Percentiles rank a stretch among this genome's conserved stretches.
Conservation (phyloP, 2,329 filamentous ascomycete species). For the Alternaria panax region DNA sequence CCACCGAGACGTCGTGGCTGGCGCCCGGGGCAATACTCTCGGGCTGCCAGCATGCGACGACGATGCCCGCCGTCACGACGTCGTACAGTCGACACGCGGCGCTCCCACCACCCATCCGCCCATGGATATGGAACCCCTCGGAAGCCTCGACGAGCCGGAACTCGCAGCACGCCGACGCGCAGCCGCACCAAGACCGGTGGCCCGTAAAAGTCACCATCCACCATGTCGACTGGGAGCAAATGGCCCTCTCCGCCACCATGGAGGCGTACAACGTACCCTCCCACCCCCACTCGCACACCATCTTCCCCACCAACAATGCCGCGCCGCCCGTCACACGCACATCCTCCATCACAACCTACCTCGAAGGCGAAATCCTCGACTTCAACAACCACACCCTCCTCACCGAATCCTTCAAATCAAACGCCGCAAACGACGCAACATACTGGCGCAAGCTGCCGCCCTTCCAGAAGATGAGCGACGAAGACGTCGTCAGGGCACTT, state of each 20-base stretch:
- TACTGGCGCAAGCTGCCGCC: constrained; percentile 60
- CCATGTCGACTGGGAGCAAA: constrained; percentile 64
- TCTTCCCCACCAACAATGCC: constrained; percentile 26
- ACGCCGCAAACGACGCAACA: constrained; percentile 54
- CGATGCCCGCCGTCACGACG: constrained; percentile 34
- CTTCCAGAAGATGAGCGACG: constrained; percentile 50
- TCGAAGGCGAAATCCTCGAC: constrained; percentile 74
- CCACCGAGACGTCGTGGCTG: constrained; percentile 67
- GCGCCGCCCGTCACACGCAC: constrained; percentile 40
- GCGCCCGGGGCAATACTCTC: constrained; percentile 67
- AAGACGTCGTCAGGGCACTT: constrained; percentile 54
- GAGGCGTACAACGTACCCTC: constrained; percentile 72
- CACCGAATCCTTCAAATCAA: constrained; percentile 58
- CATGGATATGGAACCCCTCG: constrained; percentile 49
- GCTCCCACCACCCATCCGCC: constrained; percentile 43
- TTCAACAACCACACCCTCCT: constrained; percentile 61
- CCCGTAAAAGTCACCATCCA: constrained; percentile 73
- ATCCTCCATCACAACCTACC: constrained; percentile 67
- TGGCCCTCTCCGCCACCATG: constrained; percentile 73
- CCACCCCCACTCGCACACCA: constrained; percentile 45
- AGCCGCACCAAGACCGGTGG: constrained; percentile 65
- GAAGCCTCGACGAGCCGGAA: constrained; percentile 36
- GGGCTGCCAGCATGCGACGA: constrained; percentile 67
- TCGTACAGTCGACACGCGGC: constrained; percentile 22
- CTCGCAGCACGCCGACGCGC: constrained; percentile 26